These are phyloP conservation scores for Coriolopsis trogii DNA, from an alignment of 1,284 basidiomycete genomes.

Conservation along the genomic window DNA sequence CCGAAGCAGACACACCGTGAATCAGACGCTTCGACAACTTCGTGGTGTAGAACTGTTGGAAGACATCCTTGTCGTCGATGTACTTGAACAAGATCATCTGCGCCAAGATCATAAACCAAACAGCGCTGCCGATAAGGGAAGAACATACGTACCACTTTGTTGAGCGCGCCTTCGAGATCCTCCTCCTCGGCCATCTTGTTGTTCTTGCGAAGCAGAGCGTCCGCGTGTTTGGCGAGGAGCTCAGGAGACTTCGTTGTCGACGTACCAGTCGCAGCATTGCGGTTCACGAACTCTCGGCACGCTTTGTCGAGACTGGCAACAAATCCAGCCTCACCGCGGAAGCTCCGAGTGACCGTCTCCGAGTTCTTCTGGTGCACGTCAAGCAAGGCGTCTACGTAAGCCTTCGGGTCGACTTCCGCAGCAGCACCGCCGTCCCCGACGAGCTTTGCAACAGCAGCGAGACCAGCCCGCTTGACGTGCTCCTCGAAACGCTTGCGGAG, in stretches of 20 bases:
- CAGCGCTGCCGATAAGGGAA: not conserved
- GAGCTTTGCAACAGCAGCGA: slow-evolving; percentile 84
- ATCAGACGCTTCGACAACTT: slow-evolving; percentile 96
- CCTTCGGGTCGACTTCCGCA: slow-evolving; percentile 82
- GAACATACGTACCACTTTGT: slow-evolving; percentile 78
- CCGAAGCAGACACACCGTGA: slow-evolving; percentile 90
- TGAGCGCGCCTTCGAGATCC: slow-evolving; percentile 87
- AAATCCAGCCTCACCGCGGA: slow-evolving; percentile 94
- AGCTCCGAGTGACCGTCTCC: slow-evolving; percentile 88
- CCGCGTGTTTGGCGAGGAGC: slow-evolving; percentile 92
- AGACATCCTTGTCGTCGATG: slow-evolving; percentile 99
- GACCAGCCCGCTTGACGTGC: slow-evolving; percentile 91
- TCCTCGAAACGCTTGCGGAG: slow-evolving; percentile 92
- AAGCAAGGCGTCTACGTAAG: slow-evolving; percentile 92
- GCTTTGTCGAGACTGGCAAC: slow-evolving; percentile 95
- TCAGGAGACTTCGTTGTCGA: slow-evolving; percentile 93
- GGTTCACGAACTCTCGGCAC: slow-evolving; percentile 95
- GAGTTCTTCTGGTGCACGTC: slow-evolving; percentile 93
- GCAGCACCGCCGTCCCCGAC: slow-evolving; percentile 70
- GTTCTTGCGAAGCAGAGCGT: slow-evolving; percentile 90
- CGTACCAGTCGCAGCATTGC: slow-evolving; percentile 86
- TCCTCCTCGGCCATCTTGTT: slow-evolving; percentile 95
- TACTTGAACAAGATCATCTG: slow-evolving; percentile 99
- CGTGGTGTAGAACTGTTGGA: slow-evolving; percentile 99
- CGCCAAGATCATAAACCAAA: not conserved